Evolutionary conservation across 2,329 filamentous ascomycete species (phyloP).

Genomic region (Fusarium sp.): DNA sequence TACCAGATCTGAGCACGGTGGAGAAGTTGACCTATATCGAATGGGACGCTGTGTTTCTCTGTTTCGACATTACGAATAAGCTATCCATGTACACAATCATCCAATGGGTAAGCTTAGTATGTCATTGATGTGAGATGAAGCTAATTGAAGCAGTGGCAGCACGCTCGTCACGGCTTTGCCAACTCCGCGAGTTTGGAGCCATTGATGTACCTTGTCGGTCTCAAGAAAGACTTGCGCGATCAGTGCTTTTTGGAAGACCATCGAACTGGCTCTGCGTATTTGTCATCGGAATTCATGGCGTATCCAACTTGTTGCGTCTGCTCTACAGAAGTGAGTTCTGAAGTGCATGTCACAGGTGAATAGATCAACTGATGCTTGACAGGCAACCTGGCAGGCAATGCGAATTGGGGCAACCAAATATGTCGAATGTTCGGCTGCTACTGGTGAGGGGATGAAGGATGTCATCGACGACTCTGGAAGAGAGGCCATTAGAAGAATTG

Average conservation of each 20-base stretch:
- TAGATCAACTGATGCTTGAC: not conserved
- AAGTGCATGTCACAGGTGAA: rapidly evolving
- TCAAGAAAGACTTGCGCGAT: conserved; percentile 53
- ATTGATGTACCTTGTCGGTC: conserved; percentile 52
- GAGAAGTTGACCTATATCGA: conserved; percentile 53
- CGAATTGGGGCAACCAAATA: conserved; percentile 51
- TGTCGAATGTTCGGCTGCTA: conserved; percentile 55
- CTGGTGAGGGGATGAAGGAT: conserved; percentile 52
- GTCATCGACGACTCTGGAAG: conserved; percentile 48
- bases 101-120: conserved; percentile 51
- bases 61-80: conserved; percentile 56
- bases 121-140: rapidly evolving
- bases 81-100: conserved; percentile 53
- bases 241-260: conserved; percentile 45
- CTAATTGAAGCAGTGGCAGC: conserved; percentile 49
- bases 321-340: conserved; percentile 46
- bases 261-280: conserved; percentile 12
- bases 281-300: conserved; percentile 23
- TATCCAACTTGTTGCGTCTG: conserved; percentile 52
- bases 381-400: conserved; percentile 53
- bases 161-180: conserved; percentile 49
- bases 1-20: conserved; percentile 54
- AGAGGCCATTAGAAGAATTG: conserved; percentile 43
- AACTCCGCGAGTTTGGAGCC: conserved; percentile 36
- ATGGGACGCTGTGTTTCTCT: conserved; percentile 57